Evolutionary conservation across 1,284 basidiomycete genomes (phyloP), one percentile per base, ranked within the genome.

Genomic region (Pterula multifida): DNA sequence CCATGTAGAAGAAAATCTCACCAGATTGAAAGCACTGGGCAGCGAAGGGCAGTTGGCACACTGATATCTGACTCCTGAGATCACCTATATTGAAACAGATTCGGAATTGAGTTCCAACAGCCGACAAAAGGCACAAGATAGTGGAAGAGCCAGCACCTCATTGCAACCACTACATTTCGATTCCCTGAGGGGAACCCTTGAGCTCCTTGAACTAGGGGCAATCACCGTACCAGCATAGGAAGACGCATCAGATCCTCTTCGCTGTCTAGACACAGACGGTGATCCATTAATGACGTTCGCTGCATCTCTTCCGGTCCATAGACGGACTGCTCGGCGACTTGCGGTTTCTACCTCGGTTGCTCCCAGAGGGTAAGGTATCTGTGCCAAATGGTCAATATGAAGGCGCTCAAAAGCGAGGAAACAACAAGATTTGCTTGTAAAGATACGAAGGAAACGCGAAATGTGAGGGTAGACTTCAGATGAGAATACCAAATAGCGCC

Each of bases 341-440:
- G 84, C 85, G 11, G 71, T 78, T 63, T 85, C 80, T 26, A 90
- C 80, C 60, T 90, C 82, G 9, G 73, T 71, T 3, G 72, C 75
- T 48, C 82, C 79, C 15, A 93, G 68, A 1, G 90, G 89, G 54
- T 85, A 79, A 0, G 90, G 90, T 36, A 93, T 91, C 89, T 92
- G 55, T n/a, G 32, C 9, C n/a, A 3, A 17, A 23, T 23, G n/a
- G 25, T 23, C 11, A 35, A n/a, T n/a, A n/a, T n/a, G n/a, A n/a
- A n/a, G n/a, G n/a, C n/a, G n/a, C n/a, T n/a, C n/a, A 36, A 26
- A 46, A 6, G 45, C 25, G 13, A 28, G 26, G 22, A 23, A 25
- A 6, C 15, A 32, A 35, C 24, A 39, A 1, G 22, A 12, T 21
- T 23, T 17, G 17, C 12, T n/a, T n/a, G n/a, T n/a, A n/a, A n/a